These are phyloP conservation scores for Xylaria sp. DNA, from an alignment of 2,329 filamentous ascomycete genomes.

Conservation along the genomic window DNA sequence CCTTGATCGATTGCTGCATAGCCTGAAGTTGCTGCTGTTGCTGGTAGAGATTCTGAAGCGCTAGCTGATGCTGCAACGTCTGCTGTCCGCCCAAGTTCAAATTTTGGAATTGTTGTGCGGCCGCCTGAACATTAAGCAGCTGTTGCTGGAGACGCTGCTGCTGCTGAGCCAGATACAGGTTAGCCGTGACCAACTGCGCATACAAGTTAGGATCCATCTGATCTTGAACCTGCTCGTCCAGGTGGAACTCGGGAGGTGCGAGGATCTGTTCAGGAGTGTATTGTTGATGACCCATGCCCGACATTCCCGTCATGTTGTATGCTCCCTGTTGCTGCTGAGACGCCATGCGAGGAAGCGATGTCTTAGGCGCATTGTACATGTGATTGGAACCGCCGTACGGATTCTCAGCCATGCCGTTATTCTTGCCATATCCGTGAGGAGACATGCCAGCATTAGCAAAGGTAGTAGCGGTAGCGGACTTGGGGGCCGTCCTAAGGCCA, in stretches of 20 bases:
- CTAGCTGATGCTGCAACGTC: constrained; percentile 52
- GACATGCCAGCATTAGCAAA: constrained; percentile 65
- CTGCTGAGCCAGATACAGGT: constrained; percentile 91
- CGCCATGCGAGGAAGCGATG: constrained; percentile 60
- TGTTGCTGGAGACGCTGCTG: constrained; percentile 96
- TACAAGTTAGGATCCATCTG: constrained; percentile 88
- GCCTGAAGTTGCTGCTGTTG: constrained; percentile 73
- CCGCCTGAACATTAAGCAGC: constrained; percentile 83
- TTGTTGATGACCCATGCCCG: constrained; percentile 57
- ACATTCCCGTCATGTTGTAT: constrained; percentile 44
- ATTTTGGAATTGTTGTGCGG: constrained; percentile 83
- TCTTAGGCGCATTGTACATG: constrained; percentile 64
- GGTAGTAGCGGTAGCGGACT: constrained; percentile 78
- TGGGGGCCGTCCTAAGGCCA: constrained; percentile 91
- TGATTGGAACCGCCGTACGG: constrained; percentile 59
- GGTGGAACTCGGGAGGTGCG: constrained; percentile 82
- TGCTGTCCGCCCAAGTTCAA: constrained; percentile 71
- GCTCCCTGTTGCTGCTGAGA: constrained; percentile 50
- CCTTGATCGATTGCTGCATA: constrained; percentile 70
- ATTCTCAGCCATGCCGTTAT: constrained; percentile 58
- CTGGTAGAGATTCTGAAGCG: constrained; percentile 64
- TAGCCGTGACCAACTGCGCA: constrained; percentile 89
- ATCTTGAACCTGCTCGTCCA: constrained; percentile 75
- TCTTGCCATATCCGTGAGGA: constrained; percentile 56
- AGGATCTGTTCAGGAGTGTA: constrained; percentile 90